phyloP scores from a whole-genome alignment of 139 green algal species.

The Dunaliella primolecta region DNA sequence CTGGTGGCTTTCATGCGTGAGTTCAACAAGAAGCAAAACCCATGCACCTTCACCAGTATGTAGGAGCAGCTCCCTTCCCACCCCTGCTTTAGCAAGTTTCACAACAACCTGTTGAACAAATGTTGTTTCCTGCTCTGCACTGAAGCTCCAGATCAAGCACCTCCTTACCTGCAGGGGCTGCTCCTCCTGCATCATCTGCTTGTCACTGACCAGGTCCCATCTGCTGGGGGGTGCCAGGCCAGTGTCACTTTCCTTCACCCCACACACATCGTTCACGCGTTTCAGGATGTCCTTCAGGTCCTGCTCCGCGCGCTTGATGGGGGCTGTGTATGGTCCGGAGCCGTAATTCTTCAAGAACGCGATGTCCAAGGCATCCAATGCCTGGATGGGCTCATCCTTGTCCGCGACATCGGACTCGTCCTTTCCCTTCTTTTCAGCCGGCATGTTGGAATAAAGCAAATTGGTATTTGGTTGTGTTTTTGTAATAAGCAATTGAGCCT shows the following conservation, averaged over 20 bases:
- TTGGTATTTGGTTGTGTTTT: no score
- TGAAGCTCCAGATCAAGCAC: no score
- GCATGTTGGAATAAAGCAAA: no score
- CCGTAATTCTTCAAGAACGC: conserved; percentile 85
- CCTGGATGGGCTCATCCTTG: conserved; percentile 73
- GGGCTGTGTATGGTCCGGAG: conserved; percentile 82
- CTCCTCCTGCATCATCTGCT: conserved; percentile 88
- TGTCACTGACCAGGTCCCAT: conserved; percentile 99
- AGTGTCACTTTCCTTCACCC: conserved; percentile 94
- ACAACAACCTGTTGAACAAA: no score
- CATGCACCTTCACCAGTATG: no score
- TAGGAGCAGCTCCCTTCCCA: no score
- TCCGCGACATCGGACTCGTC: conserved; percentile 22
- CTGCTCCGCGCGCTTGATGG: conserved; percentile 82
- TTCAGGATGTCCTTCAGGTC: conserved; percentile 82
- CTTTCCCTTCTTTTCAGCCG: conserved; percentile 25
- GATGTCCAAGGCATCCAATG: conserved; percentile 95
- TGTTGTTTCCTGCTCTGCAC: no score
- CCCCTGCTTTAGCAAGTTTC: no score
- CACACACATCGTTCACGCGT: conserved; percentile 82
- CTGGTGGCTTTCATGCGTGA: no score
- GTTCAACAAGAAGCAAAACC: no score
- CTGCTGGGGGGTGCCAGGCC: conserved; percentile 90
- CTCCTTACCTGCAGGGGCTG: conserved; percentile 34
- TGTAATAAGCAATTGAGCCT: no score